Percentiles rank a stretch among this genome's conserved stretches.
Evolutionary conservation across 305 asterid genomes (phyloP).

Genomic region (Fraxinus dipetala): DNA sequence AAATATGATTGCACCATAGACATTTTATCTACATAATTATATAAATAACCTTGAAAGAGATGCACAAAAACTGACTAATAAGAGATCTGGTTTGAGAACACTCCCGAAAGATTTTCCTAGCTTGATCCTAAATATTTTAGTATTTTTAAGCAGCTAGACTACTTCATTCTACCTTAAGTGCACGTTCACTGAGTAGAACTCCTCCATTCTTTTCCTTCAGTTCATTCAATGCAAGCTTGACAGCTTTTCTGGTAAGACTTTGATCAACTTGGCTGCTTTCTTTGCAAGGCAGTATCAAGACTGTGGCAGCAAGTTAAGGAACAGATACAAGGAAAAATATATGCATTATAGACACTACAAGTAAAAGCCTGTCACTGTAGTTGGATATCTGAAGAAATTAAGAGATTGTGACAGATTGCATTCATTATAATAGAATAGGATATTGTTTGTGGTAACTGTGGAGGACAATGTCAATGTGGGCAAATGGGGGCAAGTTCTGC

Average conservation of each 20-base stretch:
- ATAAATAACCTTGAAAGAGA: not conserved
- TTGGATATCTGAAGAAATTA: not conserved
- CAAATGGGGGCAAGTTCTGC: conserved; percentile 66
- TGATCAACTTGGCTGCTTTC: conserved; percentile 35
- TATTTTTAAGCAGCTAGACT: not conserved
- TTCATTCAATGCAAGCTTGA: conserved; percentile 67
- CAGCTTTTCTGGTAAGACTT: conserved; percentile 60
- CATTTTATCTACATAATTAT: not conserved
- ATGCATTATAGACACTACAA: not conserved
- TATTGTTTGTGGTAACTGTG: conserved; percentile 63
- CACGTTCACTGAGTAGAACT: conserved; percentile 67
- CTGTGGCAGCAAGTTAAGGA: conserved; percentile 56
- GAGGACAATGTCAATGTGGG: conserved; percentile 62
- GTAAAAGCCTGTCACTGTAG: not conserved
- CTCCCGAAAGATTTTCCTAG: not conserved
- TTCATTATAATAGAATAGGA: conserved; percentile 31
- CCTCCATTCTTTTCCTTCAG: conserved; percentile 69
- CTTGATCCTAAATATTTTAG: conserved; percentile 7
- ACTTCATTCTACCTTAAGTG: conserved; percentile 56
- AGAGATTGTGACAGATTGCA: conserved; percentile 10
- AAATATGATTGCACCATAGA: not conserved
- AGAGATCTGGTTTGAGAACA: not conserved
- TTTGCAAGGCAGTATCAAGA: conserved; percentile 30
- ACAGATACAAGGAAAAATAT: conserved; percentile 11
- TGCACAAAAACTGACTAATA: not conserved